Evolutionary conservation across 805 yeast genomes (phyloP), one percentile per base, ranked within the genome.

Genomic region (Saccharomycopsis javanensis): DNA sequence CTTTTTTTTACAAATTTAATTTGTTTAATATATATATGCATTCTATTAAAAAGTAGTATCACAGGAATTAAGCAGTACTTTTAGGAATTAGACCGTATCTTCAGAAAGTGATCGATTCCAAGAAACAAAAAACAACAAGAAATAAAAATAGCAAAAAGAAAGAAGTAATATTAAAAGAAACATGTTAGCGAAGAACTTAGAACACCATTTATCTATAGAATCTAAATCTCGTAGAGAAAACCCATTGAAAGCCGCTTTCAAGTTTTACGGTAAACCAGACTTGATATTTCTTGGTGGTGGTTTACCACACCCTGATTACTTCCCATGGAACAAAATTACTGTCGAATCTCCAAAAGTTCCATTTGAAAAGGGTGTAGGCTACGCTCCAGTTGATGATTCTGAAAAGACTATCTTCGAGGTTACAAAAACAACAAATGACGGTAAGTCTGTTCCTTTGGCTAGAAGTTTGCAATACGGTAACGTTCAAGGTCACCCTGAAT

Each of bases 201-300:
- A 81, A 16, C 88, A 89, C 72, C 77, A 81, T 61, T 77, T 86
- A 60, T 88, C 96, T 28, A 81, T 74, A 3, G 97, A 92, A 73
- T 82, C 97, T 42, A 77, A 77, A 61, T 73, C 85, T 15, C 85
- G 98, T 74, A 73, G 78, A 53, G 81, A 85, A 35, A 89, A 97
- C 11, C 85, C 88, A 13, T 78, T 92, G 71, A 92, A 94, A 73
- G 73, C 81, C 42, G 95, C 96, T 16, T 88, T 92, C 76, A 82
- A 82, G 67, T 85, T 86, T 74, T 85, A 75, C 66, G 74, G 75
- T 48, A 78, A 80, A 62, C 96, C 96, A 34, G 81, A 84, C 55
- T 76, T 94, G 67, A 83, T 89, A 57, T 91, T 90, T 68, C 79
- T 92, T 57, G 98, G 97, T 56, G 99, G 98, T 65, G 99, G 99